Evolutionary conservation across 2,329 filamentous ascomycete genomes (phyloP).

Genomic region (Epichloe hybrida): DNA sequence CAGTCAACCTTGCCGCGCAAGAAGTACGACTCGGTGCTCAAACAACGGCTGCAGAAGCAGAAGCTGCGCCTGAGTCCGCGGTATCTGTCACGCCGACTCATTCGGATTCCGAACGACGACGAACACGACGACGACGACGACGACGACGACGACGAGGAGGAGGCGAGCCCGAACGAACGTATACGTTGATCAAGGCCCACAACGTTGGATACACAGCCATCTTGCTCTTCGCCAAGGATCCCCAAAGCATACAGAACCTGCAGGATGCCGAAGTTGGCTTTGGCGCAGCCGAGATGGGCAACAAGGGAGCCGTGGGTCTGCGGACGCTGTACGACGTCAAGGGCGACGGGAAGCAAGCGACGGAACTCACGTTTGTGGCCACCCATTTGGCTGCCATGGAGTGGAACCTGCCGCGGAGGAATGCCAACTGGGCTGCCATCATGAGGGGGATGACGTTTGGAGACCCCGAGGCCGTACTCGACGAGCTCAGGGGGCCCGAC

Average conservation of each 20-base stretch:
- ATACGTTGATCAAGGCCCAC: slow-evolving; percentile 55
- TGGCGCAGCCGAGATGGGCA: slow-evolving; percentile 78
- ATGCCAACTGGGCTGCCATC: slow-evolving; percentile 79
- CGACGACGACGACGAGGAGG: neutral
- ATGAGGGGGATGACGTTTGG: slow-evolving; percentile 68
- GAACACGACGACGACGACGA: neutral
- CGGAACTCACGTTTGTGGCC: slow-evolving; percentile 71
- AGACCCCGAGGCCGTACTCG: slow-evolving; percentile 31
- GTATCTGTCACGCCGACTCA: slow-evolving; percentile 7
- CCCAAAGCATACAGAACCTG: slow-evolving; percentile 47
- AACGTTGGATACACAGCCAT: slow-evolving; percentile 85
- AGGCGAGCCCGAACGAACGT: slow-evolving; percentile 28
- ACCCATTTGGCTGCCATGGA: slow-evolving; percentile 88
- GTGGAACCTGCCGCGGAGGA: slow-evolving; percentile 58
- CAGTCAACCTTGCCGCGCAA: slow-evolving; percentile 55
- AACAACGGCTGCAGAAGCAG: neutral
- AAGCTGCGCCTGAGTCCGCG: slow-evolving; percentile 2
- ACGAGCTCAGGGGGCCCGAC: slow-evolving; percentile 5
- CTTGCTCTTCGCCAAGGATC: slow-evolving; percentile 65
- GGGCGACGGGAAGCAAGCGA: slow-evolving; percentile 19
- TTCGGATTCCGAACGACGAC: neutral
- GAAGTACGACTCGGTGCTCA: slow-evolving; percentile 16
- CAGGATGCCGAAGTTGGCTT: slow-evolving; percentile 74
- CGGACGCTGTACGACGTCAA: slow-evolving; percentile 44
- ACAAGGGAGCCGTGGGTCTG: slow-evolving; percentile 83